Base-by-base conservation (phyloP, 75 land plant genomes). In the Picea sitchensis region DNA sequence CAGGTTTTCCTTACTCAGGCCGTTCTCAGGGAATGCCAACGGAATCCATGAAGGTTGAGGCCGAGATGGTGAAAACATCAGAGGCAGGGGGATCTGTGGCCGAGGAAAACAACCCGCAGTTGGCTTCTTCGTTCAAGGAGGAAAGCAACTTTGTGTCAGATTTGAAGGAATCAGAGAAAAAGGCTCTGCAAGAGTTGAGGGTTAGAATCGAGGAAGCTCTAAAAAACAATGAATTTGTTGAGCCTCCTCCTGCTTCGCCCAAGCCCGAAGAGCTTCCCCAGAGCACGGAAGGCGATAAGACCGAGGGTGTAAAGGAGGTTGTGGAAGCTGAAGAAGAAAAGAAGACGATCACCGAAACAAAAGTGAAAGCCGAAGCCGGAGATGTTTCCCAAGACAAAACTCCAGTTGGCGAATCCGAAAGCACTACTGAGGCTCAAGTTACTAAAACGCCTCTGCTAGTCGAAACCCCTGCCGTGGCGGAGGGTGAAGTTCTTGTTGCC, bases 91-190 rank as follows among this genome's bases (percentile, higher is more conserved):
- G 4, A 20, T 61, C 51, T 12, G 17, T 26, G 26, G 26, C 30
- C 57, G 77, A 84, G 12, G 78, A 73, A 59, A 79, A 77, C 65
- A 75, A 67, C 14, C 32, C 17, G 14, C 44, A 68, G 72, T 15
- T 34, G 38, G 38, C 2, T 17, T 17, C 41, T 5, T 88, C 90
- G 1, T 87, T 79, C 23, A 87, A 58, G 32, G 91, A 86, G 58
- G 91, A 91, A 82, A 87, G 81, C 82, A 77, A 85, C 83, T 79
- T 89, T 59, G 78, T 88, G 23, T 78, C 84, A 26, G 93, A 93
- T 83, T 80, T 93, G 71, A 89, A 86, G 78, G 93, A 89, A 71
- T 5, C 68, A 18, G 96, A 93, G 90, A 89, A 77, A 76, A 91
- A 88, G 85, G 96, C 96, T 0, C 80, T 93, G 76, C 30, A 23